phyloP scores from a whole-genome alignment of 139 green algal species.

The Auxenochlorella protothecoides region DNA sequence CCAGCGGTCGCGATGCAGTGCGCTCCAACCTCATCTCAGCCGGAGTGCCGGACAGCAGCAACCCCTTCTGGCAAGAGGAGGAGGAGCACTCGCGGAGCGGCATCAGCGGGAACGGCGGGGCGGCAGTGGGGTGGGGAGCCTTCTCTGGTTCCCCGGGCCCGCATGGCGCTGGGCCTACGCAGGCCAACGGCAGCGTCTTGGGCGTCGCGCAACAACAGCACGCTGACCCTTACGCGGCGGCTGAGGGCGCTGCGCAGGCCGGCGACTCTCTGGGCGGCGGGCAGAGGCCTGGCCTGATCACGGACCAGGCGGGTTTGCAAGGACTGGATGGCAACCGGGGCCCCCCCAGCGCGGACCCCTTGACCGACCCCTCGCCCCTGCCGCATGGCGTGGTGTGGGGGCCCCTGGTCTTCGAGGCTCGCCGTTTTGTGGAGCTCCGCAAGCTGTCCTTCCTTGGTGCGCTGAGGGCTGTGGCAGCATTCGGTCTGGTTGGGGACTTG shows the following conservation, averaged over 20 bases:
- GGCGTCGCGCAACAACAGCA: no score
- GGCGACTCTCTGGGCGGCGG: no score
- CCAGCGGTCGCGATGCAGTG: neutral
- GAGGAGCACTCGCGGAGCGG: neutral
- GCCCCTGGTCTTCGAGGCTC: conserved; percentile 41
- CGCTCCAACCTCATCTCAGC: neutral
- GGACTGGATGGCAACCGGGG: no score
- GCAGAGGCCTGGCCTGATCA: no score
- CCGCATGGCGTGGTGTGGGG: conserved; percentile 19
- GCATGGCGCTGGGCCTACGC: no score
- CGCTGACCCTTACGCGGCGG: no score
- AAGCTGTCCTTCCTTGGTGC: conserved; percentile 37
- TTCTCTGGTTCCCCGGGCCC: no score
- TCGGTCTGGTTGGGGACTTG: no score
- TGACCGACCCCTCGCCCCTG: conserved; percentile 1
- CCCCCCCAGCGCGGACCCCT: neutral
- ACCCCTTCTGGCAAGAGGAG: conserved; percentile 7
- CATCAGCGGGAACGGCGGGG: neutral
- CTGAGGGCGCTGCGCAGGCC: no score
- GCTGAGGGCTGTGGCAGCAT: neutral
- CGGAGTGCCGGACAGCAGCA: conserved; percentile 2
- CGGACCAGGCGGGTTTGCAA: no score
- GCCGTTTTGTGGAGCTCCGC: conserved; percentile 50
- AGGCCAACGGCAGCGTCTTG: no score
- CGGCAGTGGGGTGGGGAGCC: no score